Percentiles rank a stretch among this genome's conserved stretches.
Conservation (phyloP, 169 alveolate species). For the Plasmodium cynomolgi region DNA sequence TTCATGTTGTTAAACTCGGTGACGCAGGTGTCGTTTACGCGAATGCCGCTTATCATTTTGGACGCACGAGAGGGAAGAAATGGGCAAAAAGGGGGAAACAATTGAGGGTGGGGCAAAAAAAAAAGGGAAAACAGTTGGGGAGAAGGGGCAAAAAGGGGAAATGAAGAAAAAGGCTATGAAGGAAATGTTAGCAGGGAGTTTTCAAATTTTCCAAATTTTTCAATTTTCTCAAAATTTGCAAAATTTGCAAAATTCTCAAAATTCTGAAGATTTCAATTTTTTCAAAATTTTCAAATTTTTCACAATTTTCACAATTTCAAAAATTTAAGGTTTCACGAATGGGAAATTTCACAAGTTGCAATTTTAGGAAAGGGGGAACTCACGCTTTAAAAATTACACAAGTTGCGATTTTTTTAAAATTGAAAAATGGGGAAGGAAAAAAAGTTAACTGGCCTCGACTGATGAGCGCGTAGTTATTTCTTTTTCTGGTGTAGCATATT, state of each 20-base stretch:
- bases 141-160: not conserved
- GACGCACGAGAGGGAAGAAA: not conserved
- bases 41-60: conserved; percentile 86
- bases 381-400: not conserved
- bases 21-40: conserved; percentile 82
- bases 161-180: not conserved
- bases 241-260: not conserved
- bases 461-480: not conserved
- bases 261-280: not conserved
- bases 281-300: not conserved
- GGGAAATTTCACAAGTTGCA: not conserved
- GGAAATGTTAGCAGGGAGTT: not conserved
- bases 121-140: not conserved
- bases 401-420: conserved; percentile 17
- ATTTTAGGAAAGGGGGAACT: not conserved
- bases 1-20: conserved; percentile 81
- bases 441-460: not conserved
- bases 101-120: not conserved
- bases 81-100: not conserved
- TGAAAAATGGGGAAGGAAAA: not conserved
- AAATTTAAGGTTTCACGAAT: conserved; percentile 5
- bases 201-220: not conserved
- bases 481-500: not conserved
- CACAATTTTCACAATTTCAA: not conserved
- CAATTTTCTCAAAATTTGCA: not conserved